Percentiles rank a stretch among this genome's conserved stretches.
Conservation (phyloP, 106 monocot species). For the Alisma plantagoaquatica region DNA sequence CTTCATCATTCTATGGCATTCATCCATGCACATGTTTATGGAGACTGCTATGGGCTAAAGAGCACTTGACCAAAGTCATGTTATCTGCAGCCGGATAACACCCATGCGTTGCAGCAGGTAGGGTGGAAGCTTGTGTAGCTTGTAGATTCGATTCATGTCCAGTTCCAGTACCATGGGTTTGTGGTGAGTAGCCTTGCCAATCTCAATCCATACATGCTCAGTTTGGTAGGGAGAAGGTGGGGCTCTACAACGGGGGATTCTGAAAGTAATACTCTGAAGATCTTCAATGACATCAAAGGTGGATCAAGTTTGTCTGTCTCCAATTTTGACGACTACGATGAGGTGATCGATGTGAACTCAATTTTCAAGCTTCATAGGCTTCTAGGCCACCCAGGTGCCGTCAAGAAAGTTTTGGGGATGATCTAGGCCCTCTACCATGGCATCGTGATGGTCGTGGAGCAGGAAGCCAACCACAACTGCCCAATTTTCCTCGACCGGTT, state of each 20-base stretch:
- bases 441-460: conserved; percentile 73
- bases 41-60: too few species aligned
- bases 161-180: conserved; percentile 69
- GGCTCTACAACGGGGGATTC: too few species aligned
- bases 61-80: too few species aligned
- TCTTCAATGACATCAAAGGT: too few species aligned
- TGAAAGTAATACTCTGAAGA: too few species aligned
- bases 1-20: too few species aligned
- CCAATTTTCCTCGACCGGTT: conserved; percentile 43
- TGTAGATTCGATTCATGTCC: conserved; percentile 55
- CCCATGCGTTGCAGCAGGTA: conserved; percentile 66
- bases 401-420: conserved; percentile 46
- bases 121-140: conserved; percentile 81
- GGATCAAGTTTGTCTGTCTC: too few species aligned
- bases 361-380: conserved; percentile 62
- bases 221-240: too few species aligned
- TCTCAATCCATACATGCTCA: conserved; percentile 66
- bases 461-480: conserved; percentile 88
- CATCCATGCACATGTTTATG: too few species aligned
- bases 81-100: conserved; percentile 65
- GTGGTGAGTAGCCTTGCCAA: conserved; percentile 59
- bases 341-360: conserved; percentile 64
- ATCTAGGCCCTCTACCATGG: conserved; percentile 40
- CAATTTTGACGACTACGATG: conserved; percentile 10
- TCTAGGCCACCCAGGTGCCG: conserved; percentile 37